phyloP scores from a whole-genome alignment of 495 filamentous ascomycete genomes.

The Peziza echinospora region DNA sequence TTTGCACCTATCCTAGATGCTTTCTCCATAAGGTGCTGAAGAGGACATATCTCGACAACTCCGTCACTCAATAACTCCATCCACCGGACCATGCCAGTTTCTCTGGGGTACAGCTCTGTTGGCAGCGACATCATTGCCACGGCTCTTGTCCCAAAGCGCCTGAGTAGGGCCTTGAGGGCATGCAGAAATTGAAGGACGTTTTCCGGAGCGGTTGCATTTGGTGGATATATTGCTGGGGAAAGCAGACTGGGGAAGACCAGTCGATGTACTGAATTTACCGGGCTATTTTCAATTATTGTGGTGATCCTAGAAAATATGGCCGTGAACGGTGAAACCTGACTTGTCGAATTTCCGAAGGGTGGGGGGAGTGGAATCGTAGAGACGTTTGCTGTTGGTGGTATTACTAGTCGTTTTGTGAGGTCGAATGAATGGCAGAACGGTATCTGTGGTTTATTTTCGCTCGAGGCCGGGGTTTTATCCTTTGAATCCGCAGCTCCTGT shows the following conservation, averaged over 20 bases:
- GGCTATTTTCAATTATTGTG: conserved; percentile 32
- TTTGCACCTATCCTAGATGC: conserved; percentile 2
- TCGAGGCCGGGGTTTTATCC: too few relatives aligned
- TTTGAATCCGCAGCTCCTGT: too few relatives aligned
- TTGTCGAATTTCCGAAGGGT: not conserved
- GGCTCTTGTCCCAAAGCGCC: conserved; percentile 38
- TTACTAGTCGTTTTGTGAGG: conserved; percentile 56
- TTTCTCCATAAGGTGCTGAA: conserved; percentile 27
- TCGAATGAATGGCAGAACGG: conserved; percentile 80
- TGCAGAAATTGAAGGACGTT: conserved; percentile 70
- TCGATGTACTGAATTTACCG: conserved; percentile 47
- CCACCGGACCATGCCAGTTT: conserved; percentile 62
- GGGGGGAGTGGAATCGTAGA: conserved; percentile 29
- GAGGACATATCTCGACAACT: conserved; percentile 69
- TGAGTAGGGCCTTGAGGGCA: conserved; percentile 49
- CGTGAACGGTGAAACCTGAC: conserved; percentile 35
- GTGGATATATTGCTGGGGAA: conserved; percentile 59
- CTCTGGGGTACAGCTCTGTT: conserved; percentile 58
- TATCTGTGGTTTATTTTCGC: conserved; percentile 11
- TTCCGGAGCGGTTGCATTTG: conserved; percentile 40
- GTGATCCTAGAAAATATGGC: conserved; percentile 40
- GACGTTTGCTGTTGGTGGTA: conserved; percentile 34
- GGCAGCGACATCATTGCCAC: conserved; percentile 62
- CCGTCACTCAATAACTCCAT: conserved; percentile 70
- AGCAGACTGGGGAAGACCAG: conserved; percentile 65